Conservation (phyloP, 2,329 filamentous ascomycete species). For the Geosmithia flava region DNA sequence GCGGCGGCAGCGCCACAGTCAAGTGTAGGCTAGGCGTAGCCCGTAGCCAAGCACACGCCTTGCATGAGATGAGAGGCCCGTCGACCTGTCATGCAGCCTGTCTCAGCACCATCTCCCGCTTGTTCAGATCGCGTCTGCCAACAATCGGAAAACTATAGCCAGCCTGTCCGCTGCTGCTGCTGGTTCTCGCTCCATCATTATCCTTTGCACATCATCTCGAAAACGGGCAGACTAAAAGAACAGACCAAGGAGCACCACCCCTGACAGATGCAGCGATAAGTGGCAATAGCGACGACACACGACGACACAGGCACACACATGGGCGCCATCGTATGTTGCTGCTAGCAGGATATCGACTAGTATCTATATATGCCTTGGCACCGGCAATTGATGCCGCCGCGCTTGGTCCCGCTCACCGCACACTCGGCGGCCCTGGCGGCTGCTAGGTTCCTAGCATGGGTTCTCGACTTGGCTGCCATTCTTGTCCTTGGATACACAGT, state of each 20-base stretch:
- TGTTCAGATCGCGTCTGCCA: not conserved
- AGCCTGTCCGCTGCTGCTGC: not conserved
- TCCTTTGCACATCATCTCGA: not conserved
- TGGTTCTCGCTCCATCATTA: not conserved
- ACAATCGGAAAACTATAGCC: not conserved
- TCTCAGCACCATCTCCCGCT: not conserved
- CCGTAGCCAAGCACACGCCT: not conserved
- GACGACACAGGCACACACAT: too few relatives aligned
- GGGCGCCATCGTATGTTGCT: not conserved
- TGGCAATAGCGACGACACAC: not conserved
- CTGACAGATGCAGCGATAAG: not conserved
- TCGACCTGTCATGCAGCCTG: not conserved
- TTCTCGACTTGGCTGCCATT: constrained; percentile 16
- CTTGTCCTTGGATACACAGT: constrained; percentile 17
- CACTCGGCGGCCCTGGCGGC: constrained; percentile 9
- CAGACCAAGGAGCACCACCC: too few relatives aligned
- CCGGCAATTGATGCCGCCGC: not conserved
- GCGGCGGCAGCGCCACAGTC: not conserved
- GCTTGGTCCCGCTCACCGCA: not conserved
- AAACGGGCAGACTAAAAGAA: not conserved
- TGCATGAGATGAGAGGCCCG: not conserved
- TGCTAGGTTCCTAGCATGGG: constrained; percentile 16
- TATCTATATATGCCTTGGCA: not conserved
- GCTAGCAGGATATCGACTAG: not conserved
- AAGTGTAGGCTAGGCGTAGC: not conserved